A percentile compares a stretch with the other conserved stretches of the same genome.
phyloP scores from a whole-genome alignment of 495 filamentous ascomycete species.

The Penicillium nucicola region DNA sequence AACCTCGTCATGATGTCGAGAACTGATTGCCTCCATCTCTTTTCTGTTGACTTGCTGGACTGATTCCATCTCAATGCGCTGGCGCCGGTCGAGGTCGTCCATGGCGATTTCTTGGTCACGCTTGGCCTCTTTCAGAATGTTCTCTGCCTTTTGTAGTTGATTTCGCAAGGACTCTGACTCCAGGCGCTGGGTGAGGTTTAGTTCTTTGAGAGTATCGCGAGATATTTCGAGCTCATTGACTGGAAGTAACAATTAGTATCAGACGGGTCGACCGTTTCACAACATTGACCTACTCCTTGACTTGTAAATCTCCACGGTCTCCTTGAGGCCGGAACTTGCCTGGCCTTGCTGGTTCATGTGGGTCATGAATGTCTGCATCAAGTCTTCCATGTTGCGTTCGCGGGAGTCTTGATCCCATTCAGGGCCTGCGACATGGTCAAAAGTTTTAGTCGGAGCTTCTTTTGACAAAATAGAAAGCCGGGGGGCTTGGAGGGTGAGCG shows the following conservation, averaged over 20 bases:
- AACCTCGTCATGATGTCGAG: constrained; percentile 49
- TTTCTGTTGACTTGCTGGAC: constrained; percentile 36
- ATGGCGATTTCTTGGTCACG: constrained; percentile 54
- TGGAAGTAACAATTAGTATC: constrained; percentile 28
- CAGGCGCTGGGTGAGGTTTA: constrained; percentile 52
- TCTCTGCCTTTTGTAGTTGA: constrained; percentile 40
- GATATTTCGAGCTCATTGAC: constrained; percentile 65
- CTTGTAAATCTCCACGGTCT: constrained; percentile 68
- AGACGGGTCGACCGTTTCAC: background rate
- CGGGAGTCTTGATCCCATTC: constrained; percentile 70
- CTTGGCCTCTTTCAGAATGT: constrained; percentile 47
- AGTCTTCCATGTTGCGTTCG: constrained; percentile 61
- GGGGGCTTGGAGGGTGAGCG: constrained; percentile 23
- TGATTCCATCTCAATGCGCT: constrained; percentile 48
- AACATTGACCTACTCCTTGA: constrained; percentile 57
- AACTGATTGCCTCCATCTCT: constrained; percentile 34
- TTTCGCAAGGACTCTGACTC: constrained; percentile 57
- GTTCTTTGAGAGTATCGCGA: constrained; percentile 52
- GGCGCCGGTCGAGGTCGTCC: constrained; percentile 52
- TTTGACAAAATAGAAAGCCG: constrained; percentile 60
- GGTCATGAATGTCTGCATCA: constrained; percentile 57
- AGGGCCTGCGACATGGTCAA: constrained; percentile 44
- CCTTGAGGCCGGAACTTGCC: constrained; percentile 62
- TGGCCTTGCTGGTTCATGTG: constrained; percentile 59
- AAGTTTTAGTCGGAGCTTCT: constrained; percentile 59